Percentiles rank a stretch among this genome's conserved stretches.
These are phyloP conservation scores for Podospora pseudocomata DNA, from an alignment of 495 filamentous ascomycete species.

Conservation along the genomic window DNA sequence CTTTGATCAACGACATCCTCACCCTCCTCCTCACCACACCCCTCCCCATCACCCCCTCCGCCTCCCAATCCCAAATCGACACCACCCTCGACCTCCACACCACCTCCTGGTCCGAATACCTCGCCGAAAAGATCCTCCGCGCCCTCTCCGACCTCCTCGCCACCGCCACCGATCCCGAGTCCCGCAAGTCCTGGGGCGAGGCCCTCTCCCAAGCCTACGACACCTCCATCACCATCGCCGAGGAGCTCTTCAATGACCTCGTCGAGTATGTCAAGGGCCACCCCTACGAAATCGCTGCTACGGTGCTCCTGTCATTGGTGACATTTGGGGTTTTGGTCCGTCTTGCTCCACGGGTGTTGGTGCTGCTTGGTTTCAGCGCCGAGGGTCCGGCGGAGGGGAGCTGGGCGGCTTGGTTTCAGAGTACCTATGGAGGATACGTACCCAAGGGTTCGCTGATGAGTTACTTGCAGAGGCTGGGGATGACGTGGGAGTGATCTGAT, in stretches of 20 bases:
- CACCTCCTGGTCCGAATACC: slow-evolving; percentile 14
- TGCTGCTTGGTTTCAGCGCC: slow-evolving; percentile 48
- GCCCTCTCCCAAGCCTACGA: slow-evolving; percentile 18
- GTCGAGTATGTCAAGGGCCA: slow-evolving; percentile 21
- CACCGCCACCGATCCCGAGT: neutral
- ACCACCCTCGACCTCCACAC: slow-evolving; percentile 1
- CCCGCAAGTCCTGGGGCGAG: slow-evolving; percentile 16
- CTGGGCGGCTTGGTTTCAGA: slow-evolving; percentile 25
- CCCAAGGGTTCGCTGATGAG: slow-evolving; percentile 47
- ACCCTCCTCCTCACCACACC: slow-evolving; percentile 1
- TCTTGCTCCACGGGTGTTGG: slow-evolving; percentile 44
- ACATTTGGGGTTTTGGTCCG: slow-evolving; percentile 49
- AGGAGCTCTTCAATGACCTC: slow-evolving; percentile 14
- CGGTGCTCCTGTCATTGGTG: slow-evolving; percentile 34
- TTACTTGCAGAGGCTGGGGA: slow-evolving; percentile 51
- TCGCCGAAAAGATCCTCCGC: slow-evolving; percentile 18
- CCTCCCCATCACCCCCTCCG: neutral
- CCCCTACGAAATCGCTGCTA: slow-evolving; percentile 17
- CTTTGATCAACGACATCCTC: neutral
- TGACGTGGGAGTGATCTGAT: slow-evolving; percentile 27
- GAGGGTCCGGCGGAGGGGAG: slow-evolving; percentile 39
- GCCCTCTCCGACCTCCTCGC: slow-evolving; percentile 14
- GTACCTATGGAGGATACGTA: slow-evolving; percentile 40
- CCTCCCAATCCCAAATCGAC: neutral
- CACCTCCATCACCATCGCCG: neutral